phyloP scores from a whole-genome alignment of 495 filamentous ascomycete genomes.

The Chaetomium fimeti region DNA sequence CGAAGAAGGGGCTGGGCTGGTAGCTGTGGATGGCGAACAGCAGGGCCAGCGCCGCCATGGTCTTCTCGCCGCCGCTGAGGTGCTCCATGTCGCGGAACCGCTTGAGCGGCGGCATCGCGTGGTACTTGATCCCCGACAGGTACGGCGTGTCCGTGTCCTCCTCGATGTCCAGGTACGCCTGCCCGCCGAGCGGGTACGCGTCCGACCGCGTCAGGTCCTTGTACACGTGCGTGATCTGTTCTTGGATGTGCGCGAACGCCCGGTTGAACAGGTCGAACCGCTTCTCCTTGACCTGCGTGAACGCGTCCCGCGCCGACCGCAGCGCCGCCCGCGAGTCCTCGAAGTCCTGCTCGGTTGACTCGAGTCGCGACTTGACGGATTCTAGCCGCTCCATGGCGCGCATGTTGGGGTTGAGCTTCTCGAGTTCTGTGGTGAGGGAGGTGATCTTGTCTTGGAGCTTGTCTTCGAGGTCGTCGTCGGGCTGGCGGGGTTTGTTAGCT shows the following conservation, averaged over 20 bases:
- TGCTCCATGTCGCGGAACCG: slow-evolving; percentile 99
- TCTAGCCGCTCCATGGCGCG: slow-evolving; percentile 91
- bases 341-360: slow-evolving; percentile 83
- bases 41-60: slow-evolving; percentile 93
- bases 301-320: slow-evolving; percentile 74
- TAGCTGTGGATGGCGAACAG: slow-evolving; percentile 95
- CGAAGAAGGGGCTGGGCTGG: slow-evolving; percentile 94
- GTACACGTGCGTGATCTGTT: slow-evolving; percentile 91
- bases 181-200: slow-evolving; percentile 85
- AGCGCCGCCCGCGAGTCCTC: slow-evolving; percentile 73
- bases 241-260: slow-evolving; percentile 90
- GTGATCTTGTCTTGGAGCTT: slow-evolving; percentile 74
- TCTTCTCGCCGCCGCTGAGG: slow-evolving; percentile 95
- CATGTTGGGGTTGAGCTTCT: slow-evolving; percentile 94
- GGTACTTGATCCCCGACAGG: slow-evolving; percentile 91
- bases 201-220: slow-evolving; percentile 85
- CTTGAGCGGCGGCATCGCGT: slow-evolving; percentile 97
- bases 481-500: slow-evolving; percentile 41
- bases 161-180: slow-evolving; percentile 92
- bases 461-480: slow-evolving; percentile 71
- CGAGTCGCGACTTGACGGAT: slow-evolving; percentile 76
- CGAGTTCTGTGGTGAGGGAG: slow-evolving; percentile 70
- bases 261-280: slow-evolving; percentile 91
- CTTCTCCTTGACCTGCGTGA: slow-evolving; percentile 73
- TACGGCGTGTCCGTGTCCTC: slow-evolving; percentile 84